Evolutionary conservation across 306 rosid species (phyloP).

Genomic region (Quercus gilva): DNA sequence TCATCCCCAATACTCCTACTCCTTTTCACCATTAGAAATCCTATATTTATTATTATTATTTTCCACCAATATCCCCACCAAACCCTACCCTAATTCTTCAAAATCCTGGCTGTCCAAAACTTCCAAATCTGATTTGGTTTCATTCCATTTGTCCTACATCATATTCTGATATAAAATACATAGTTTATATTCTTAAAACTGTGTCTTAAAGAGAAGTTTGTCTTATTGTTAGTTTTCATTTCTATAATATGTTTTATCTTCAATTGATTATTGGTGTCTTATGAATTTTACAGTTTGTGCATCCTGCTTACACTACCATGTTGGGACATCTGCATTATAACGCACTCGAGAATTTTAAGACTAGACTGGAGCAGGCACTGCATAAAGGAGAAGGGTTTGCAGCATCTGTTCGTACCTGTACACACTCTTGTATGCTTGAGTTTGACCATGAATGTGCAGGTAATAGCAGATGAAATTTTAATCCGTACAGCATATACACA

Average conservation of each 20-base stretch:
- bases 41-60: no score
- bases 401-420: slow-evolving; percentile 42
- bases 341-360: slow-evolving; percentile 59
- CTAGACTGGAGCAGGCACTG: slow-evolving; percentile 57
- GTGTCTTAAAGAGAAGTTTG: not conserved
- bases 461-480: slow-evolving; percentile 27
- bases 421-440: slow-evolving; percentile 42
- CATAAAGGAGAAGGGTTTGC: slow-evolving; percentile 77
- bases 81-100: no score
- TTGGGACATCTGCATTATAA: slow-evolving; percentile 67
- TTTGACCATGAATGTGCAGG: slow-evolving; percentile 79
- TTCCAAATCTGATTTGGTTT: slow-evolving; percentile 4
- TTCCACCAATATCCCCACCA: no score
- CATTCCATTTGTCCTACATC: not conserved
- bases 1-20: no score
- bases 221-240: not conserved
- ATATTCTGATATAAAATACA: not conserved
- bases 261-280: slow-evolving; percentile 1
- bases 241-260: slow-evolving; percentile 3
- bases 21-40: no score
- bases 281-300: slow-evolving; percentile 58
- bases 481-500: slow-evolving; percentile 5
- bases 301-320: slow-evolving; percentile 61
- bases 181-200: not conserved
- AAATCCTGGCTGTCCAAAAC: not conserved